These are phyloP conservation scores for Colletotrichum incanum DNA, from an alignment of 2,329 filamentous ascomycete genomes.

Conservation along the genomic window DNA sequence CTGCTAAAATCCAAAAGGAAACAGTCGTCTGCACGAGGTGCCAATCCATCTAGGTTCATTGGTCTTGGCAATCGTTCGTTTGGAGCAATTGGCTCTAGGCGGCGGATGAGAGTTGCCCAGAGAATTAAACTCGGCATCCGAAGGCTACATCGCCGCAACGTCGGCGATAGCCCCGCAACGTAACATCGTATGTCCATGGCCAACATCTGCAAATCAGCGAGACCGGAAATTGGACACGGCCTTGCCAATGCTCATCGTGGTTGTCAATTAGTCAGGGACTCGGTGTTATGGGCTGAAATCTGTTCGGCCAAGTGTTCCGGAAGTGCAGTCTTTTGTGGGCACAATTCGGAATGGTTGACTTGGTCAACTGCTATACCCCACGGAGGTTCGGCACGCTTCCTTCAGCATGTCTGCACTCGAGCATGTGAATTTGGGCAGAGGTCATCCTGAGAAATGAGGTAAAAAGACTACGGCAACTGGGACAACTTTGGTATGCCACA, in stretches of 20 bases:
- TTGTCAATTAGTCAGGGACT: slow-evolving; percentile 9
- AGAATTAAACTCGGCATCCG: slow-evolving; percentile 23
- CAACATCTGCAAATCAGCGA: slow-evolving; percentile 1
- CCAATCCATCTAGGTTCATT: slow-evolving; percentile 10
- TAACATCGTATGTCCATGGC: neutral
- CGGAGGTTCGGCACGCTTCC: neutral
- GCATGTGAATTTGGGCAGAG: neutral
- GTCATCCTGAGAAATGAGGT: neutral
- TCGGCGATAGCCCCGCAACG: slow-evolving; percentile 27
- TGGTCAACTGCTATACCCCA: no score
- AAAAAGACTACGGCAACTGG: neutral
- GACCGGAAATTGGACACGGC: slow-evolving; percentile 25
- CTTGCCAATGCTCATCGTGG: neutral
- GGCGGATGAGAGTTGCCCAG: slow-evolving; percentile 7
- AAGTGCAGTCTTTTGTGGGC: neutral
- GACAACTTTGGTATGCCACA: neutral
- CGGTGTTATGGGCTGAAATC: neutral
- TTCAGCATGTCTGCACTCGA: neutral
- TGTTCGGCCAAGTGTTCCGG: slow-evolving; percentile 11
- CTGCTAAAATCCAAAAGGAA: slow-evolving; percentile 6
- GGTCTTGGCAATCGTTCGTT: slow-evolving; percentile 29
- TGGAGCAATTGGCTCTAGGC: neutral
- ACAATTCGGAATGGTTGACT: neutral
- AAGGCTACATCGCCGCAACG: slow-evolving; percentile 13
- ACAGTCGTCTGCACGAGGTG: slow-evolving; percentile 16